Evolutionary conservation across 108 stramenopile genomes (phyloP).

Genomic region (Epithemia pelagica): DNA sequence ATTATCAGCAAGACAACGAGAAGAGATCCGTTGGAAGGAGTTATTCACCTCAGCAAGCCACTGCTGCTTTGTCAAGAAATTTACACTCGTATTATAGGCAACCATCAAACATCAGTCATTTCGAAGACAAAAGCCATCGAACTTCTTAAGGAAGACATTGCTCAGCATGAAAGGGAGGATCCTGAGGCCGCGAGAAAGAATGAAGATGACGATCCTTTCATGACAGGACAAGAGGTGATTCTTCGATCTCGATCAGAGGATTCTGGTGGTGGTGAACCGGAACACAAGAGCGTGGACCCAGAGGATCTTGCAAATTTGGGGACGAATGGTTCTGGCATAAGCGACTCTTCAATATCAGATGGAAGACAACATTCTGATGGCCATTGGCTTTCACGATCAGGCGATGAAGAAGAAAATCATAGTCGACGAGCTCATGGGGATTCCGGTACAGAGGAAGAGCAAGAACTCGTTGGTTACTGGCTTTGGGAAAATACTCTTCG

Average conservation of each 20-base stretch:
- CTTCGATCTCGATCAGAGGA: neutral
- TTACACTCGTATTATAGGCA: conserved; percentile 27
- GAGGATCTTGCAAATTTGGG: neutral
- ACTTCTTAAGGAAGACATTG: conserved; percentile 15
- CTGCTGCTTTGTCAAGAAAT: conserved; percentile 41
- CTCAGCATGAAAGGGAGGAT: conserved; percentile 7
- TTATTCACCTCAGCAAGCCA: conserved; percentile 26
- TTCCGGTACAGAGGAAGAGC: neutral
- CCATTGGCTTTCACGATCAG: too few species aligned
- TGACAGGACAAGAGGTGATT: neutral
- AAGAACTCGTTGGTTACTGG: conserved; percentile 45
- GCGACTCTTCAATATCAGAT: neutral
- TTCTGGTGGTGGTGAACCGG: conserved; percentile 9
- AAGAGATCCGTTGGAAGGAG: conserved; percentile 24
- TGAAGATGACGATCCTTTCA: conserved; percentile 4
- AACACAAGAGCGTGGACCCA: neutral
- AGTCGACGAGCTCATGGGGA: neutral
- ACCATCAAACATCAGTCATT: conserved; percentile 35
- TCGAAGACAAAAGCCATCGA: conserved; percentile 17
- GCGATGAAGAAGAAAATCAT: neutral
- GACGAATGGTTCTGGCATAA: neutral
- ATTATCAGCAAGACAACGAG: neutral
- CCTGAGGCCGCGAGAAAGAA: neutral
- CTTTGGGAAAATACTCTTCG: conserved; percentile 32
- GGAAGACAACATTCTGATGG: too few species aligned